phyloP scores from a whole-genome alignment of 2,329 filamentous ascomycete genomes.

The Septoria petroselini region DNA sequence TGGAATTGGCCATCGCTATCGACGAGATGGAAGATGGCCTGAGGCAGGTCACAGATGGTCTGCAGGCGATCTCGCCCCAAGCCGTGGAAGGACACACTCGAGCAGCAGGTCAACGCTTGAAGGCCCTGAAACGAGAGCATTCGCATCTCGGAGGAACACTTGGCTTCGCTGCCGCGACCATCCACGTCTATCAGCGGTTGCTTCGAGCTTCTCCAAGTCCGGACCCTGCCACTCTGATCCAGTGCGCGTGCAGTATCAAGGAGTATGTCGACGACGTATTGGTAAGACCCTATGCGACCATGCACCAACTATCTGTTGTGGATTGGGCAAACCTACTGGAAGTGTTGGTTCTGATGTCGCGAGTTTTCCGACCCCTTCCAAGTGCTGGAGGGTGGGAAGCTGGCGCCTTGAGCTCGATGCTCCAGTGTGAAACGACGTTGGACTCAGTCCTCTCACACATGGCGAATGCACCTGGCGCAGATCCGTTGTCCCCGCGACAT shows the following conservation, averaged over 20 bases:
- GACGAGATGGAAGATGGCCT: constrained; percentile 27
- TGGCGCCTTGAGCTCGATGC: constrained; percentile 29
- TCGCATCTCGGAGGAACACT: constrained; percentile 23
- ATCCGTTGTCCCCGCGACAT: constrained; percentile 24
- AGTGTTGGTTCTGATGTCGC: constrained; percentile 27
- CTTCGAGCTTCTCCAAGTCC: constrained; percentile 21
- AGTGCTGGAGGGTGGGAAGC: constrained; percentile 27
- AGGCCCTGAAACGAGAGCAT: constrained; percentile 28
- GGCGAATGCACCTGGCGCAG: constrained; percentile 22
- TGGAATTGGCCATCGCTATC: constrained; percentile 25
- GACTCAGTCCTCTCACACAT: constrained; percentile 26
- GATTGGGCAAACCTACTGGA: constrained; percentile 32
- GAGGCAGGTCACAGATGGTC: constrained; percentile 12
- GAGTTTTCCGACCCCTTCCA: constrained; percentile 20
- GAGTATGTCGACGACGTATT: constrained; percentile 33
- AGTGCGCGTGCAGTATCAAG: constrained; percentile 30
- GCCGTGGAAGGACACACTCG: constrained; percentile 24
- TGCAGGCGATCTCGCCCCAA: constrained; percentile 11
- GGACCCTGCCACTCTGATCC: constrained; percentile 28
- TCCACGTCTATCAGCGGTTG: constrained; percentile 26
- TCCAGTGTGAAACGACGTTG: constrained; percentile 26
- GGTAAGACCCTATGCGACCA: constrained; percentile 20
- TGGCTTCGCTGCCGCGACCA: constrained; percentile 23
- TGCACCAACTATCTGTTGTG: constrained; percentile 28
- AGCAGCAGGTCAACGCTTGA: constrained; percentile 24